These are phyloP conservation scores for Amanita polypyramis DNA, from an alignment of 768 basidiomycete genomes.

Conservation along the genomic window DNA sequence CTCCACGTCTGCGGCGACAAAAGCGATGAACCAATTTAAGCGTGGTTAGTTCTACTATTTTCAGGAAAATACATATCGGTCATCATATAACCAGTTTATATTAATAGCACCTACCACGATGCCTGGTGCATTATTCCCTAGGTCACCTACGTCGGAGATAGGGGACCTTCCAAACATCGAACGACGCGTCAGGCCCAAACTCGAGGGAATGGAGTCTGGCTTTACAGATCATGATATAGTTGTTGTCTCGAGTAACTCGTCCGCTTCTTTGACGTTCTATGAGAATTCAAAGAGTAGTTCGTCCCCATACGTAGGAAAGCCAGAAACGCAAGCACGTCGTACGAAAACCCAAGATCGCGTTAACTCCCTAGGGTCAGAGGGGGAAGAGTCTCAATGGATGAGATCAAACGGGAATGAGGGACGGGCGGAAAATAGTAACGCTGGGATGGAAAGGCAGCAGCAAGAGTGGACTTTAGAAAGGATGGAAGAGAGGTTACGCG, in stretches of 20 bases:
- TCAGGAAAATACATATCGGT: not conserved
- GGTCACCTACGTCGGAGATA: slow-evolving; percentile 58
- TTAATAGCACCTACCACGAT: slow-evolving; percentile 39
- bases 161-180: not conserved
- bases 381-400: not conserved
- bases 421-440: not conserved
- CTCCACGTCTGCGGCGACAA: not conserved
- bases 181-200: not conserved
- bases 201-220: no score
- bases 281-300: not conserved
- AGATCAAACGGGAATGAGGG: not conserved
- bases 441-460: not conserved
- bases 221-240: no score
- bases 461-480: slow-evolving; percentile 10
- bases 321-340: not conserved
- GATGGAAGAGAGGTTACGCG: slow-evolving; percentile 34
- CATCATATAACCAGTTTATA: slow-evolving; percentile 16
- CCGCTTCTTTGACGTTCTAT: not conserved
- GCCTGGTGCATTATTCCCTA: slow-evolving; percentile 72
- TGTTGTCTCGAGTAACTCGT: no score
- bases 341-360: not conserved
- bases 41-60: not conserved
- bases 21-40: not conserved
- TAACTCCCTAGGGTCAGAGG: not conserved
- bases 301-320: not conserved